Evolutionary conservation across 768 basidiomycete genomes (phyloP), one percentile per base, ranked within the genome.

Genomic region (Termitomyces sp.): DNA sequence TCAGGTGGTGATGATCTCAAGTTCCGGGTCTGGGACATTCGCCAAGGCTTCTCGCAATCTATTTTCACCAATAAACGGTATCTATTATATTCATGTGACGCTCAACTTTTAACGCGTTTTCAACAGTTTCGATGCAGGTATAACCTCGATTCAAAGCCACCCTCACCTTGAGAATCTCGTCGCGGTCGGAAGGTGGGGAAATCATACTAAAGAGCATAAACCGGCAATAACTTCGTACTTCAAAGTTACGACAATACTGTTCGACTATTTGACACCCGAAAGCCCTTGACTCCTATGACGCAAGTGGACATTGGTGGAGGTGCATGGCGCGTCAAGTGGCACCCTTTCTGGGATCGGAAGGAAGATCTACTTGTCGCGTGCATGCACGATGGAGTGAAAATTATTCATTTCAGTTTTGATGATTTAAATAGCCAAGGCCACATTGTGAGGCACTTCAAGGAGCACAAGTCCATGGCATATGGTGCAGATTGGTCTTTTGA

Each of bases 321-420:
- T 3, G 90, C 85, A 11, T 99, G 97, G 97, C 82, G 97, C 17
- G 86, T 93, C 57, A 95, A 96, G 70, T 99, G 95, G 93, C 94
- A 98, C 71, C 94, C 95, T 7, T 82, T 81, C 5, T 61, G 77
- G 2, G 62, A 66, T n/a, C 81, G 94, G 44, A 81, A 79, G 60
- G 65, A 80, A 37, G 90, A 95, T 65, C 77, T 98, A 2, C 81
- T 98, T 19, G 85, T 94, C n/a, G 97, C 95, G 0, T 94, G 91
- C 66, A 99, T 98, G 97, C 95, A 96, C 67, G 94, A 94, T 60
- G 95, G 96, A 10, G 95, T 93, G 80, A 97, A 97, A 67, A 77
- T 96, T 6, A 69, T 94, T 45, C 76, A 71, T 2, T 83, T 91
- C 62, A 69, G 66, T 5, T 82, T 91, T 57, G 71, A 68, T 41